Conservation (phyloP, 176 grass and related monocot species). For the Avena insularis region DNA sequence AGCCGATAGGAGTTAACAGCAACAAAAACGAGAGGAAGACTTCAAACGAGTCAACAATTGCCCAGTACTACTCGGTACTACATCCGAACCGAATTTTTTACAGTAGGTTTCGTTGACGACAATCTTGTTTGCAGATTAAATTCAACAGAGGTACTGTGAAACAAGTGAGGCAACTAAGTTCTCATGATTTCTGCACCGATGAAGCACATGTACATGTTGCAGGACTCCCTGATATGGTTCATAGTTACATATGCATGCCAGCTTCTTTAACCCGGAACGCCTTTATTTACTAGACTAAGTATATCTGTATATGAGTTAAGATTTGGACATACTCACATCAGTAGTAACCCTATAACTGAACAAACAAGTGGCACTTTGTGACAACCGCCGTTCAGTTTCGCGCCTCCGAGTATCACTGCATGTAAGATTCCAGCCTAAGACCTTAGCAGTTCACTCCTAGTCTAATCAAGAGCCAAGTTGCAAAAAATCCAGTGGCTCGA, state of each 20-base stretch:
- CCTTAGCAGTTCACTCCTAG: conserved; percentile 11
- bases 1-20: too few species aligned
- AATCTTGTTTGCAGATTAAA: not conserved
- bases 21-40: not conserved
- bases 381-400: not conserved
- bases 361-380: not conserved
- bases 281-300: conserved; percentile 20
- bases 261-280: not conserved
- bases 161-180: not conserved
- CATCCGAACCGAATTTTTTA: not conserved
- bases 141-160: not conserved
- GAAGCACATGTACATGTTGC: conserved; percentile 22
- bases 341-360: conserved; percentile 2
- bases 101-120: not conserved
- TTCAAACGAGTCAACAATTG: not conserved
- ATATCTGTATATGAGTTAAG: not conserved
- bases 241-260: conserved; percentile 35
- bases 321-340: not conserved
- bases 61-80: not conserved
- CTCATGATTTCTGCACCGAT: not conserved
- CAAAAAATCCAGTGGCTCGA: not conserved
- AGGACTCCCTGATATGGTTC: not conserved
- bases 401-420: not conserved
- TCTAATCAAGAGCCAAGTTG: not conserved
- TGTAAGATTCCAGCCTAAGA: conserved; percentile 4